Percentiles rank a stretch among this genome's conserved stretches.
Conservation (phyloP, 208 protist genomes). For the Sergeia podlipaevii region DNA sequence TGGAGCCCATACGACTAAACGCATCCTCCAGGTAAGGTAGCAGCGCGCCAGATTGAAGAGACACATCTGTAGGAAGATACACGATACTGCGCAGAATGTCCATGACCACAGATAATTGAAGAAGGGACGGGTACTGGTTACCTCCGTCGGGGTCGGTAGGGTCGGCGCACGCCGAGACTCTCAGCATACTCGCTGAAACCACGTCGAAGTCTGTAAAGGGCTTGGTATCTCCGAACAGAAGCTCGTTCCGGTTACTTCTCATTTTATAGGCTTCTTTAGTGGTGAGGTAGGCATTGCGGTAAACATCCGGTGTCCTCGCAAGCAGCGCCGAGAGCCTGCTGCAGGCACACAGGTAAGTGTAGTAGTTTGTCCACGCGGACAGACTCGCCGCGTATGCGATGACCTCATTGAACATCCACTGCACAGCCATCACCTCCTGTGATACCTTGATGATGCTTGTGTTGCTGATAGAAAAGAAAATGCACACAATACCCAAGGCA, state of each 20-base stretch:
- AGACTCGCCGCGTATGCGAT: background rate
- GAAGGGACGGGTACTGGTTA: conserved; percentile 12
- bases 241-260: background rate
- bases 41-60: background rate
- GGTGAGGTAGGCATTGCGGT: conserved; percentile 5
- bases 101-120: conserved; percentile 6
- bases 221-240: conserved; percentile 1
- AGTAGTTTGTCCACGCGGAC: background rate
- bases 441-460: background rate
- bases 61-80: background rate
- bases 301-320: background rate
- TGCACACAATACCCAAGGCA: background rate
- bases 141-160: conserved; percentile 7
- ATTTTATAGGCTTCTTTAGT: background rate
- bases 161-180: conserved; percentile 3
- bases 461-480: conserved; percentile 2
- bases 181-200: background rate
- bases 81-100: conserved; percentile 8
- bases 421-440: background rate
- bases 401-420: background rate
- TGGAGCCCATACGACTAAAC: background rate
- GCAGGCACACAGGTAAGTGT: background rate
- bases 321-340: background rate
- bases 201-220: background rate
- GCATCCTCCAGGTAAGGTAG: background rate